These are phyloP conservation scores for Coemansia guatemalensis DNA, from an alignment of 192 early-diverging fungal genomes.

Conservation along the genomic window DNA sequence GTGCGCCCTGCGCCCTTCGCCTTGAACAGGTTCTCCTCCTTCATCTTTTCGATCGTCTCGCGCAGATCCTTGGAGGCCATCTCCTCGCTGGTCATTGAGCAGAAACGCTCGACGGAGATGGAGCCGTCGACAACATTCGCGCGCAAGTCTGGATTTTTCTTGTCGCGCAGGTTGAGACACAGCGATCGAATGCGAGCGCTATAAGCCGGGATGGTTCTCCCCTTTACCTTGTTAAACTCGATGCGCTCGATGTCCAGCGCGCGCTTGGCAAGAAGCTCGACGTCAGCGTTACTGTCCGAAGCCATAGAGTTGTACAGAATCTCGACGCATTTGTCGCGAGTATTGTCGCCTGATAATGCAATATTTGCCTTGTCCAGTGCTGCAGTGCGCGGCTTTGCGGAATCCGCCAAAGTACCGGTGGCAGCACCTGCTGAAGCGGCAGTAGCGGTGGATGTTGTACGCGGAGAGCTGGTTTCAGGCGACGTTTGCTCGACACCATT, in stretches of 20 bases:
- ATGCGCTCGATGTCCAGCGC: conserved; percentile 62
- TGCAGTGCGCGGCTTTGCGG: conserved; percentile 26
- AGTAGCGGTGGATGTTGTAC: neutral
- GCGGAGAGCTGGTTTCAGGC: neutral
- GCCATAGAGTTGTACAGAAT: conserved; percentile 80
- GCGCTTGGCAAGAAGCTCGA: conserved; percentile 56
- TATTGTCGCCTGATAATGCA: conserved; percentile 57
- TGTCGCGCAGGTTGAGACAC: conserved; percentile 74
- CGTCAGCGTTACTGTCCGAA: conserved; percentile 45
- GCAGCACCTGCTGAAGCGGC: neutral
- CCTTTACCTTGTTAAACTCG: conserved; percentile 58
- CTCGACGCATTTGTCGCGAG: conserved; percentile 78
- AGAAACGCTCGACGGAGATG: conserved; percentile 65
- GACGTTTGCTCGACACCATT: neutral
- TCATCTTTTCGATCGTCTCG: conserved; percentile 66
- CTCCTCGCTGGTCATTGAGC: conserved; percentile 80
- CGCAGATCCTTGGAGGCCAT: conserved; percentile 90
- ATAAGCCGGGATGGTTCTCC: conserved; percentile 59
- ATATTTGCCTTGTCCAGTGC: conserved; percentile 38
- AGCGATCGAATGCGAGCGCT: conserved; percentile 75
- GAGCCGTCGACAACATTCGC: conserved; percentile 66
- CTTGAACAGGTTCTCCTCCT: conserved; percentile 71
- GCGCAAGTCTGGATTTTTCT: conserved; percentile 74
- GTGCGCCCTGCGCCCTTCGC: conserved; percentile 72
- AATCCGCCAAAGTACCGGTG: too few species aligned